phyloP scores from a whole-genome alignment of 345 rosid species.

The Physaria fendleri region DNA sequence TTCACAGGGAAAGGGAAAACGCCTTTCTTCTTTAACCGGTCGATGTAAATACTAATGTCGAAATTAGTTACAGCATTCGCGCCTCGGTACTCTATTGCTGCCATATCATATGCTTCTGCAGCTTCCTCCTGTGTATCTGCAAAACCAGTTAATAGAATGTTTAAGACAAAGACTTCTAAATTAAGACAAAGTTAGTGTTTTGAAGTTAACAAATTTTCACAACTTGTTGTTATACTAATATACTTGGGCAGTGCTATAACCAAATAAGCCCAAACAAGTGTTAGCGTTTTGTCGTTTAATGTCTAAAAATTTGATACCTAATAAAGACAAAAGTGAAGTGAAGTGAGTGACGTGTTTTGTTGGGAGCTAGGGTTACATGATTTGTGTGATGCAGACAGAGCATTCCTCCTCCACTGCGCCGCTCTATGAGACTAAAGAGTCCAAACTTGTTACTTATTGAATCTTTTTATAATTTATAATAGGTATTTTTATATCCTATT shows the following conservation, averaged over 20 bases:
- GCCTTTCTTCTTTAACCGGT: conserved; percentile 59
- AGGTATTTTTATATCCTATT: no score
- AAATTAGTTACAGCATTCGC: conserved; percentile 88
- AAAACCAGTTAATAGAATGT: neutral
- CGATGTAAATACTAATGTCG: conserved; percentile 60
- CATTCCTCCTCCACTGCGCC: no score
- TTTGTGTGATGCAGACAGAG: no score
- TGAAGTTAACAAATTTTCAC: neutral
- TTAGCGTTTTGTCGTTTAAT: conserved; percentile 9
- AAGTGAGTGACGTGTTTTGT: no score
- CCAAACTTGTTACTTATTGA: neutral
- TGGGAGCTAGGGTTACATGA: no score
- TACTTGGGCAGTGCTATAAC: neutral
- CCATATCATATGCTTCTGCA: conserved; percentile 96
- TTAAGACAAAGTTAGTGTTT: neutral
- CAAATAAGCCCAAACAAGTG: conserved; percentile 21
- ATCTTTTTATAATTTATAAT: no score
- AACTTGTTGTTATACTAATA: neutral
- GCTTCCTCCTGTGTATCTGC: conserved; percentile 96
- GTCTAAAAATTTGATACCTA: neutral
- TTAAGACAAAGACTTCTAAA: neutral
- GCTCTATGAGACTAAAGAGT: no score
- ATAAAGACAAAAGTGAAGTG: no score
- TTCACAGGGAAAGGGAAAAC: conserved; percentile 27
- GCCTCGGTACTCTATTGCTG: conserved; percentile 91